Evolutionary conservation across 108 stramenopile species (phyloP).

Genomic region (Licmophora abbreviata): DNA sequence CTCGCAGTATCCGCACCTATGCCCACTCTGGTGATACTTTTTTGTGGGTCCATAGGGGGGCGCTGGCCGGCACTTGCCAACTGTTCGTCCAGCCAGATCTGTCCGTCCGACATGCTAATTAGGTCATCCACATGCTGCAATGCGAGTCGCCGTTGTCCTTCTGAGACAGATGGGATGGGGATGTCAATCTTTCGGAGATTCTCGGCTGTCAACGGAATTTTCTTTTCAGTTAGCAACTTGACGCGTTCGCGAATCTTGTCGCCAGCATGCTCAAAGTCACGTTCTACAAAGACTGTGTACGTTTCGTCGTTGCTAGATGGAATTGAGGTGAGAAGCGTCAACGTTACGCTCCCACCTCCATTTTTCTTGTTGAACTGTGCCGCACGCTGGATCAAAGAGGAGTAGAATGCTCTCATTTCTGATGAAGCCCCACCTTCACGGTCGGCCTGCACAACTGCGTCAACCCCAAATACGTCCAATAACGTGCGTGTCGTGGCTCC

Average conservation of each 20-base stretch:
- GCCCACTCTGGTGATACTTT: conserved; percentile 77
- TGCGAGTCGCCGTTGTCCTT: conserved; percentile 58
- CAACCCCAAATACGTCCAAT: conserved; percentile 70
- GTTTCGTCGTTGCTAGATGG: conserved; percentile 24
- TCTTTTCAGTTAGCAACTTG: conserved; percentile 47
- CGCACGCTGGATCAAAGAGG: conserved; percentile 80
- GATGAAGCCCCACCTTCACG: conserved; percentile 73
- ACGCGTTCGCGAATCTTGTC: conserved; percentile 62
- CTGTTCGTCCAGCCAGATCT: conserved; percentile 67
- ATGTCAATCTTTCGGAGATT: conserved; percentile 77
- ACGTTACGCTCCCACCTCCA: conserved; percentile 78
- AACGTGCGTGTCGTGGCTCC: conserved; percentile 70
- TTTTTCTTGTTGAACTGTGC: conserved; percentile 62
- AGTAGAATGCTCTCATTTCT: conserved; percentile 81
- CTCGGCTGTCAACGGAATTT: conserved; percentile 72
- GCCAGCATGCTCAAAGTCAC: conserved; percentile 58
- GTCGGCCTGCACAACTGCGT: conserved; percentile 77
- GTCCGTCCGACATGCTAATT: conserved; percentile 89
- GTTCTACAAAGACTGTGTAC: conserved; percentile 33
- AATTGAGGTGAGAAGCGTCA: conserved; percentile 54
- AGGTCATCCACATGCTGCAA: conserved; percentile 83
- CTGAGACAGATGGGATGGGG: conserved; percentile 59
- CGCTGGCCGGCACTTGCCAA: conserved; percentile 38
- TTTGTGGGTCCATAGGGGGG: conserved; percentile 76
- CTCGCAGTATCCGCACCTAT: conserved; percentile 85